These are phyloP conservation scores for Solanum ossicruentum DNA, from an alignment of 257 asterid species.

Conservation along the genomic window DNA sequence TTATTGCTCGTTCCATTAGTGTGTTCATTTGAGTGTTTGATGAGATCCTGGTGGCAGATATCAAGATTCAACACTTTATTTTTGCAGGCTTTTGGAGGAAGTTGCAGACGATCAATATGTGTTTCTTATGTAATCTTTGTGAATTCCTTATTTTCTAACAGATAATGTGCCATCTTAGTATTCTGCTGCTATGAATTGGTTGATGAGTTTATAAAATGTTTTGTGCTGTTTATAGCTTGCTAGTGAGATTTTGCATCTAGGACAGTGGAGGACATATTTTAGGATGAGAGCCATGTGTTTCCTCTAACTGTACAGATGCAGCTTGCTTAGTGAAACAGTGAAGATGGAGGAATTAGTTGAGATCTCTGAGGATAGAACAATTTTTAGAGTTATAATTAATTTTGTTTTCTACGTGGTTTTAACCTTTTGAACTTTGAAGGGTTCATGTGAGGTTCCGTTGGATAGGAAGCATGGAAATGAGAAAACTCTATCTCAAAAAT, in stretches of 20 bases:
- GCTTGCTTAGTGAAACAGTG: no score
- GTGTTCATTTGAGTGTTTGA: neutral
- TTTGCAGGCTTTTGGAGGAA: slow-evolving; percentile 12
- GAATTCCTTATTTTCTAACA: neutral
- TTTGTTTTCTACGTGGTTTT: no score
- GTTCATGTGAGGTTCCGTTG: no score
- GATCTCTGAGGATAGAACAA: no score
- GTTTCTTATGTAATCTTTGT: neutral
- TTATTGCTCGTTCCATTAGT: neutral
- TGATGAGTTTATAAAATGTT: neutral
- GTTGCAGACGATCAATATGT: neutral
- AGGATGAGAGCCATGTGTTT: neutral
- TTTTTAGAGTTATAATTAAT: no score
- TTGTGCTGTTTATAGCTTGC: neutral
- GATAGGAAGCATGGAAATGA: no score
- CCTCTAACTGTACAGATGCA: neutral
- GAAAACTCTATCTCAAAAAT: no score
- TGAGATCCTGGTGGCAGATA: neutral
- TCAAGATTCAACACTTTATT: neutral
- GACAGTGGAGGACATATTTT: neutral
- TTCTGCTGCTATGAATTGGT: neutral
- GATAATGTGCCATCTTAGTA: neutral
- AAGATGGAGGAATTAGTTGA: no score
- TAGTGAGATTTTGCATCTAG: neutral
- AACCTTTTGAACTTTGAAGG: no score